phyloP scores from a whole-genome alignment of 805 yeast genomes.

The Lachancea sp. region DNA sequence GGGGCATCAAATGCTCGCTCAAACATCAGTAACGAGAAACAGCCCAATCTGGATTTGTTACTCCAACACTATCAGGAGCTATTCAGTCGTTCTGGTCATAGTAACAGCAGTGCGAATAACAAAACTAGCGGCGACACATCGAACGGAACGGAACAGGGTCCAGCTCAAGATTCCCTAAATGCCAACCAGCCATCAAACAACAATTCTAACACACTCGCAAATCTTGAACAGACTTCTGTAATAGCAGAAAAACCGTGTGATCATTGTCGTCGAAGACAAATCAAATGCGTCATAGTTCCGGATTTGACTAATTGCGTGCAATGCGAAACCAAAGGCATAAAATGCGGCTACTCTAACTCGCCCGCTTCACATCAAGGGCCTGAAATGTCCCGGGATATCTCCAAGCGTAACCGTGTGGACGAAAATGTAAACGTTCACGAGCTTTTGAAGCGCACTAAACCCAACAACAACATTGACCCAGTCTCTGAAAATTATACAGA shows the following conservation, averaged over 20 bases:
- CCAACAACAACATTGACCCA: slow-evolving; percentile 13
- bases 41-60: slow-evolving; percentile 21
- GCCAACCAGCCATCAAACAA: background rate
- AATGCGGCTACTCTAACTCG: slow-evolving; percentile 68
- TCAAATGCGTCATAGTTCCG: slow-evolving; percentile 67
- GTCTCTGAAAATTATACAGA: slow-evolving; percentile 21
- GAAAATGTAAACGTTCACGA: slow-evolving; percentile 20
- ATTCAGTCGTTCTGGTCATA: slow-evolving; percentile 14
- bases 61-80: slow-evolving; percentile 28
- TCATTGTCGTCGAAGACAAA: slow-evolving; percentile 74
- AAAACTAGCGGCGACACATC: background rate
- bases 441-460: slow-evolving; percentile 18
- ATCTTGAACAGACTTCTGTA: slow-evolving; percentile 9
- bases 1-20: slow-evolving; percentile 3
- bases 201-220: slow-evolving; percentile 6
- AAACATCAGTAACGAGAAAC: slow-evolving; percentile 12
- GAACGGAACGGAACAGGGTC: background rate
- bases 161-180: background rate
- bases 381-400: slow-evolving; percentile 23
- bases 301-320: slow-evolving; percentile 60
- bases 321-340: slow-evolving; percentile 66
- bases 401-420: slow-evolving; percentile 21
- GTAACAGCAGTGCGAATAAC: background rate
- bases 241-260: slow-evolving; percentile 55
- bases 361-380: slow-evolving; percentile 39